Evolutionary conservation across 148 eudicot genomes (phyloP), one percentile per base, ranked within the genome.

Genomic region (Amaranthus hypochondriacus): DNA sequence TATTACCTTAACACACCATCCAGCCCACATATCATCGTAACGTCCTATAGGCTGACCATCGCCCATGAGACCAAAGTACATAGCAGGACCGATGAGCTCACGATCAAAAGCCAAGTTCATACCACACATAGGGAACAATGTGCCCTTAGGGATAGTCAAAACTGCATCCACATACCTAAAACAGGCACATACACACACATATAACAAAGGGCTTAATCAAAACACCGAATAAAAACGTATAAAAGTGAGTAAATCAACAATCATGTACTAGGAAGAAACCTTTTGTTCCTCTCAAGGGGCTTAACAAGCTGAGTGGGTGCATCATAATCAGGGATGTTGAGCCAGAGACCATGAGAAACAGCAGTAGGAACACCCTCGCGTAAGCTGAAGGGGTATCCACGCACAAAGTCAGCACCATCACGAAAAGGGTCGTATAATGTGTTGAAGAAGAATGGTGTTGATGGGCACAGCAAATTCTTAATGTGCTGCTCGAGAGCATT

Each of bases 31-130:
- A 60, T 89, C 89, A 10, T 88, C 92, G 50, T 88, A 89, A 18
- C 92, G 88, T 8, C 92, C 88, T 70, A 88, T 86, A 56, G 89
- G 88, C 80, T 88, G 92, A 60, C 92, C 92, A 39, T 86, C 89
- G 39, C 89, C 92, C 92, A 88, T 88, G 60, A 88, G 92, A 14
- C 92, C 89, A 61, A 89, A 87, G 90, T 86, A 86, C 90, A 89
- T 89, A 6, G 90, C 87, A 0, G 89, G 86, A 46, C 92, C 88
- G 50, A 89, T 86, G n/a, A 89, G 87, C 9, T 86, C 86, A 57
- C 90, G 88, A 65, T 89, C 83, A 53, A 89, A 86, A 46, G 87
- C 88, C 73, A 89, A 63, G 62, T 89, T 89, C 92, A 86, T 89
- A 54, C 90, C 89, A 48, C 92, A 88, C 92, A 88, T 88, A 49